Evolutionary conservation across 2,329 filamentous ascomycete species (phyloP).

Genomic region (Setomelanomma holmii): DNA sequence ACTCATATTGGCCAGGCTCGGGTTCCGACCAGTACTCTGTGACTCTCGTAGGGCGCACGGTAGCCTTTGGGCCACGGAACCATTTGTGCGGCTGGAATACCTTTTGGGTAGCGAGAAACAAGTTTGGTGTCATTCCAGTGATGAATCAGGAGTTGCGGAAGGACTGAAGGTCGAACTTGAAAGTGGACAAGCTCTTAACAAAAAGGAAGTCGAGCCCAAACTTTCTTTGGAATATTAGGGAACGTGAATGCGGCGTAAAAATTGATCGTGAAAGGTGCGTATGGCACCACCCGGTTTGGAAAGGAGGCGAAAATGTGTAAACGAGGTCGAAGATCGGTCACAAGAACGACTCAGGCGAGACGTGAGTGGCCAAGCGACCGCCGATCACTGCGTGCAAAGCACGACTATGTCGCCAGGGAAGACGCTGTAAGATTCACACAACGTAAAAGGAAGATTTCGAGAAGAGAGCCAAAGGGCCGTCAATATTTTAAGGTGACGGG

Average conservation of each 20-base stretch:
- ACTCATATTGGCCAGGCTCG: slow-evolving; percentile 58
- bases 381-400: slow-evolving; percentile 38
- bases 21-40: slow-evolving; percentile 59
- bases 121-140: slow-evolving; percentile 58
- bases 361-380: slow-evolving; percentile 28
- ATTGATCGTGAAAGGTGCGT: too few relatives aligned
- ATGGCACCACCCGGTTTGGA: too few relatives aligned
- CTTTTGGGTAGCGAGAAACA: slow-evolving; percentile 58
- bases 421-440: slow-evolving; percentile 23
- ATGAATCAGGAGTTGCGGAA: too few relatives aligned
- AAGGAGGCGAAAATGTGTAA: slow-evolving; percentile 11
- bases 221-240: too few relatives aligned
- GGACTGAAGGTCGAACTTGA: too few relatives aligned
- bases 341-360: slow-evolving; percentile 11
- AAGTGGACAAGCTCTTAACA: too few relatives aligned
- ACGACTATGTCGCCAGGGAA: slow-evolving; percentile 32
- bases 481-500: slow-evolving; percentile 34
- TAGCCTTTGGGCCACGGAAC: slow-evolving; percentile 51
- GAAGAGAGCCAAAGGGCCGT: slow-evolving; percentile 20
- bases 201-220: too few relatives aligned
- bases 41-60: slow-evolving; percentile 48
- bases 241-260: too few relatives aligned
- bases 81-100: slow-evolving; percentile 58
- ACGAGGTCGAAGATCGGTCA: slow-evolving; percentile 16
- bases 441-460: slow-evolving; percentile 16